phyloP scores from a whole-genome alignment of 441 rosid species.

The Populus hybrid region DNA sequence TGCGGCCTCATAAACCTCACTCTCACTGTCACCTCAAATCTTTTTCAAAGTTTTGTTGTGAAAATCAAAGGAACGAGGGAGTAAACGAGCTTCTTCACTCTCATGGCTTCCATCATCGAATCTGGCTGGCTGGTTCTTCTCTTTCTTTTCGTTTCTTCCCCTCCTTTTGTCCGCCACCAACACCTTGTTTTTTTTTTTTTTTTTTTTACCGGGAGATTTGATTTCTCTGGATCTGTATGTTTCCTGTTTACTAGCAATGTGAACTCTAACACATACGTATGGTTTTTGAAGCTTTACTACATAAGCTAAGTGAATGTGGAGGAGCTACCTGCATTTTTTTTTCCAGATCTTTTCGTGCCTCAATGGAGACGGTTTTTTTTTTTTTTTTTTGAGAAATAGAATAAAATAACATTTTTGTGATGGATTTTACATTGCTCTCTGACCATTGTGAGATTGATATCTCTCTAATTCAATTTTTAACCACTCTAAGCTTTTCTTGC shows the following conservation, averaged over 20 bases:
- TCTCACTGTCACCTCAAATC: background rate
- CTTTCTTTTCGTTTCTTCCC: background rate
- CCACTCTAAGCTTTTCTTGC: background rate
- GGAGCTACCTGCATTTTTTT: background rate
- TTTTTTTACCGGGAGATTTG: background rate
- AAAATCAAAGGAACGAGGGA: too few relatives aligned
- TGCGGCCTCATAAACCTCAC: slow-evolving; percentile 3
- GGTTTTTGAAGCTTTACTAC: background rate
- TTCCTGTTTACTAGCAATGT: too few relatives aligned
- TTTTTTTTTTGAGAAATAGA: background rate
- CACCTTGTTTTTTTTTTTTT: background rate
- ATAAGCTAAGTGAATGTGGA: background rate
- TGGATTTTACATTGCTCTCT: background rate
- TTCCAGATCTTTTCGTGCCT: background rate
- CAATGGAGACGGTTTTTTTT: background rate
- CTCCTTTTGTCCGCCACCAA: background rate
- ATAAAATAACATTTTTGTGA: too few relatives aligned
- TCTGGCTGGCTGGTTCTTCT: slow-evolving; percentile 80
- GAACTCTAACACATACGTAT: background rate
- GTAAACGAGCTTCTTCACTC: background rate
- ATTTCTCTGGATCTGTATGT: too few relatives aligned
- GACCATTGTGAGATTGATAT: background rate
- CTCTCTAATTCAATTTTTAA: too few relatives aligned
- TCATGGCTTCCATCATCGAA: slow-evolving; percentile 63
- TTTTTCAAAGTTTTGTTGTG: background rate